Percentiles rank a stretch among this genome's conserved stretches.
Conservation (phyloP, 2,329 filamentous ascomycete species). For the Xylaria sp. region DNA sequence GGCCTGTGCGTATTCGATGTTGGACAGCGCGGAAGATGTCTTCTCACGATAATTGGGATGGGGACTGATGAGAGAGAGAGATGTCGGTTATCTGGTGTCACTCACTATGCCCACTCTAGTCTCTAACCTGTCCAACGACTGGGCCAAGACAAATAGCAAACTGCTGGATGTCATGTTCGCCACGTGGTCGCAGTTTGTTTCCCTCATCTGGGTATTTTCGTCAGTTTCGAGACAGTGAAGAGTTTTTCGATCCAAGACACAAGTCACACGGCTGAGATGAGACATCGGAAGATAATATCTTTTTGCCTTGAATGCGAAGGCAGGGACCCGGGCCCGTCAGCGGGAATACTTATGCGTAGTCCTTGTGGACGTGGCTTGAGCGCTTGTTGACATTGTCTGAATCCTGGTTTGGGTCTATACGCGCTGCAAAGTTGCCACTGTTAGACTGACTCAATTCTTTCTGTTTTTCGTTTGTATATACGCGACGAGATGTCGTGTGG, state of each 20-base stretch:
- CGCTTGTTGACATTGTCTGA: slow-evolving; percentile 4
- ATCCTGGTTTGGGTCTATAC: background rate
- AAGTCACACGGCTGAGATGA: slow-evolving; percentile 21
- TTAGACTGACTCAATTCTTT: slow-evolving; percentile 17
- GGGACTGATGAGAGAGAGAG: no score
- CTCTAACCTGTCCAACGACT: background rate
- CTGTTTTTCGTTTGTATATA: slow-evolving; percentile 13
- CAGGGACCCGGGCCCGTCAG: background rate
- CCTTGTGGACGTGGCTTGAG: background rate
- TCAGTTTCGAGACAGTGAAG: background rate
- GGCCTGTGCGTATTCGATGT: no score
- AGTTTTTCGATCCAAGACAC: slow-evolving; percentile 4
- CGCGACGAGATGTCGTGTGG: background rate
- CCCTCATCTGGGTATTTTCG: background rate
- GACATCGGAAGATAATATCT: slow-evolving; percentile 21
- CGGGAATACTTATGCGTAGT: background rate
- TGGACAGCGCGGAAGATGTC: no score
- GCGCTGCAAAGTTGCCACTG: no score
- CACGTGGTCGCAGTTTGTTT: background rate
- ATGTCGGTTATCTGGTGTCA: no score
- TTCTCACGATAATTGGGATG: no score
- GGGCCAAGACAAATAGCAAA: background rate
- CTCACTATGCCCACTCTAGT: no score
- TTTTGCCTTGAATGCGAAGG: background rate
- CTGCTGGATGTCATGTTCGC: background rate